Evolutionary conservation across 768 basidiomycete species (phyloP), one percentile per base, ranked within the genome.

Genomic region (Tulasnella sp.): DNA sequence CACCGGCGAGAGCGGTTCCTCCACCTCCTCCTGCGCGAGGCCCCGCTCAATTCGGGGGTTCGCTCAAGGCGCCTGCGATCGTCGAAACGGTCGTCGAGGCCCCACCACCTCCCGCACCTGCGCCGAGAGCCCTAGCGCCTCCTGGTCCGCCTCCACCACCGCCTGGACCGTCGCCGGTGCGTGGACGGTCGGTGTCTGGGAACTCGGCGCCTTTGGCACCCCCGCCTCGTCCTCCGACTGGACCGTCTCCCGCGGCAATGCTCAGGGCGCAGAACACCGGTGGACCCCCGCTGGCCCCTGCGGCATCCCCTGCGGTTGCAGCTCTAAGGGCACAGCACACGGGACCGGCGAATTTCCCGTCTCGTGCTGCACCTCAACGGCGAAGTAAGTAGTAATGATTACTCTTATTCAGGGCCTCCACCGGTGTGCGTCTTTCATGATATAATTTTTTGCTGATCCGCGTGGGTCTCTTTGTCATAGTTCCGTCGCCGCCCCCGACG

Each of bases 401-500:
- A 29, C 17, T 3, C 63, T 1, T 3, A 12, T 44, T 44, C 42
- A 12, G 12, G 12, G 16, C 37, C 63, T 35, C 63, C 63, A 64
- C 37, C 42, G 22, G 17, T 26, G 22, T 16, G 12, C 12, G 12
- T 12, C 14, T 64, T 34, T 16, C 67, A 34, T 41, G 34, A 37
- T 37, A 47, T 22, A n/a, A 41, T 39, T 37, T 16, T 68, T n/a
- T 37, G 63, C 63, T 64, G 47, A 52, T 52, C 47, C 47, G 47
- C 47, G 47, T 26, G 47, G 7, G 47, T 44, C n/a, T 52, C 26
- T 63, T 62, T 75, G 69, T 71, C 16, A 65, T 62, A 87, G 86
- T 86, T 62, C 84, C 87, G 26, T 81, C 85, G 4, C 86, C 86
- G 6, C 87, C 87, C 32, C 86, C 91, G 2, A 86, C 83, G 70